Evolutionary conservation across 179 eudicot genomes (phyloP).

Genomic region (Gypsophila paniculata): DNA sequence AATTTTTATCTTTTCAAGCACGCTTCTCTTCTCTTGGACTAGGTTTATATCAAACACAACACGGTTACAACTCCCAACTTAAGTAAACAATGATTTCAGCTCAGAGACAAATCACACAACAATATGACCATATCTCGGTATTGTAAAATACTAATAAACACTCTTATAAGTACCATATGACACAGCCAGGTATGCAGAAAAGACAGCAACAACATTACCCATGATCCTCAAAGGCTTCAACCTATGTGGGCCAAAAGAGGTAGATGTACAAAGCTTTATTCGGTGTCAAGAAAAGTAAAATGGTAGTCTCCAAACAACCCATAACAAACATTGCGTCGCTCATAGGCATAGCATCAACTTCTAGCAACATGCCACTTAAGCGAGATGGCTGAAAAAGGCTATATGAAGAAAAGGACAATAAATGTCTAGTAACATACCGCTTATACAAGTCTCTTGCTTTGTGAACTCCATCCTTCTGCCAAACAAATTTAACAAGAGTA

Average conservation of each 20-base stretch:
- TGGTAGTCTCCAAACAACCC: background rate
- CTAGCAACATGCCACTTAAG: background rate
- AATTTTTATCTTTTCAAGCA: no score
- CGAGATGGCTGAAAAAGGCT: background rate
- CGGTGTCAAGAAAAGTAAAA: background rate
- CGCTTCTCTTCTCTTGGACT: background rate
- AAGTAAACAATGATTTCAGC: background rate
- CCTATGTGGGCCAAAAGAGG: no score
- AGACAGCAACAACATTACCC: no score
- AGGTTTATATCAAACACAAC: no score
- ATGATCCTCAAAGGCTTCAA: no score
- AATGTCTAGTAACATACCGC: constrained; percentile 43
- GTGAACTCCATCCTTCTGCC: constrained; percentile 59
- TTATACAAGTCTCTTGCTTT: constrained; percentile 69
- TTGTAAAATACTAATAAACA: background rate
- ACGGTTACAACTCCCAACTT: background rate
- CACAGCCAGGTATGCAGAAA: no score
- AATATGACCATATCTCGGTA: constrained; percentile 3
- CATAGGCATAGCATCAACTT: background rate
- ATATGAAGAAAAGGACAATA: background rate
- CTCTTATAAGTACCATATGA: no score
- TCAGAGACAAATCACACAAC: background rate
- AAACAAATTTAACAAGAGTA: constrained; percentile 44
- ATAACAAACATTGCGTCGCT: background rate
- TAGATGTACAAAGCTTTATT: background rate